Conservation (phyloP, 768 basidiomycete genomes). For the Suillus weaverae region DNA sequence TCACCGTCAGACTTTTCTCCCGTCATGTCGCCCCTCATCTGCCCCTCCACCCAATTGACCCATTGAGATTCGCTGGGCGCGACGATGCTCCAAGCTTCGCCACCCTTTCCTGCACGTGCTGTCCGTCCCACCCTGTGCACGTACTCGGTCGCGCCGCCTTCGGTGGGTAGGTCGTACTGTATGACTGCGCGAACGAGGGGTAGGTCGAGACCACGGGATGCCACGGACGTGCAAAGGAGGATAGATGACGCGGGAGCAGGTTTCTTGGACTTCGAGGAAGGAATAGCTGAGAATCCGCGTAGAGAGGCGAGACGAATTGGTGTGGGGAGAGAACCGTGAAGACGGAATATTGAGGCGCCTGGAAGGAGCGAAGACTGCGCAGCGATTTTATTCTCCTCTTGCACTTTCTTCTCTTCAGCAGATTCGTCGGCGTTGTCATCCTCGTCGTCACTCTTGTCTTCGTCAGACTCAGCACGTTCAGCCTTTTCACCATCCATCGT, state of each 20-base stretch:
- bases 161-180: conserved; percentile 97
- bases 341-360: conserved; percentile 75
- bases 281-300: conserved; percentile 67
- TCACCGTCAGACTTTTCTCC: conserved; percentile 21
- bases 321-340: conserved; percentile 91
- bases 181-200: conserved; percentile 92
- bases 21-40: conserved; percentile 62
- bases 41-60: conserved; percentile 86
- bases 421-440: conserved; percentile 26
- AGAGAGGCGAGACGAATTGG: conserved; percentile 78
- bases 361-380: conserved; percentile 78
- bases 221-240: conserved; percentile 94
- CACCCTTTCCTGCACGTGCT: conserved; percentile 92
- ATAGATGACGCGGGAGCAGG: conserved; percentile 55
- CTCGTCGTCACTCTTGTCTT: conserved; percentile 17
- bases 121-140: conserved; percentile 97
- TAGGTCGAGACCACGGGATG: conserved; percentile 96
- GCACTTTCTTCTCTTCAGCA: conserved; percentile 24
- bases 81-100: conserved; percentile 94
- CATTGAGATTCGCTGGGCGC: conserved; percentile 84
- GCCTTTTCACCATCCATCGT: conserved; percentile 52
- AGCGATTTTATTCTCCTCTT: conserved; percentile 46
- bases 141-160: conserved; percentile 95
- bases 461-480: conserved; percentile 25
- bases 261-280: conserved; percentile 31